A percentile compares a stretch with the other conserved stretches of the same genome.
Evolutionary conservation across 2,329 filamentous ascomycete species (phyloP).

Genomic region (Colletotrichum sojae): DNA sequence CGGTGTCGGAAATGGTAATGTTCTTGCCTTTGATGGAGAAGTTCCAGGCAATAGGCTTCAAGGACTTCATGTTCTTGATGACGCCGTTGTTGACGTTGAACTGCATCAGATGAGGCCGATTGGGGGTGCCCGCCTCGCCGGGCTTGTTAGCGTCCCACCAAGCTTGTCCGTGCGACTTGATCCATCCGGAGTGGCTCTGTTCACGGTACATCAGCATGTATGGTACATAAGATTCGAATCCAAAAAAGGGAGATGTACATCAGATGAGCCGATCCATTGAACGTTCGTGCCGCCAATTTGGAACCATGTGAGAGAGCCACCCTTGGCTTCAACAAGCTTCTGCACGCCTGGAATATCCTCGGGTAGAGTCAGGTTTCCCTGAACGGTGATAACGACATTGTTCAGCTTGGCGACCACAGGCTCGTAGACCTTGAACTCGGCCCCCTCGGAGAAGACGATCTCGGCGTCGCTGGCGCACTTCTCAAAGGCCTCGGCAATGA

Average conservation of each 20-base stretch:
- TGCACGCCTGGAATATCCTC: constrained; percentile 56
- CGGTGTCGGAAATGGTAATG: constrained; percentile 55
- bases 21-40: constrained; percentile 55
- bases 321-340: constrained; percentile 50
- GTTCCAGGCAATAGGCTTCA: constrained; percentile 60
- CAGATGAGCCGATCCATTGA: constrained; percentile 50
- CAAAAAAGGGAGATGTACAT: constrained; percentile 45
- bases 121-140: constrained; percentile 54
- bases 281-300: constrained; percentile 51
- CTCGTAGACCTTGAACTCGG: constrained; percentile 58
- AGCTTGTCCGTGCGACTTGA: constrained; percentile 59
- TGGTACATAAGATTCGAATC: neutral
- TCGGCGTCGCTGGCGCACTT: constrained; percentile 51
- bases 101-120: constrained; percentile 57
- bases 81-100: constrained; percentile 53
- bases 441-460: constrained; percentile 55
- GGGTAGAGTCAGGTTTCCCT: constrained; percentile 60
- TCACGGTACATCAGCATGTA: neutral
- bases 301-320: constrained; percentile 54
- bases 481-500: constrained; percentile 53
- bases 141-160: constrained; percentile 61
- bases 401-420: constrained; percentile 55
- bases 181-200: constrained; percentile 53
- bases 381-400: constrained; percentile 58
- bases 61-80: constrained; percentile 56